Conservation (phyloP, 2,329 filamentous ascomycete species). For the Onygenales sp. region DNA sequence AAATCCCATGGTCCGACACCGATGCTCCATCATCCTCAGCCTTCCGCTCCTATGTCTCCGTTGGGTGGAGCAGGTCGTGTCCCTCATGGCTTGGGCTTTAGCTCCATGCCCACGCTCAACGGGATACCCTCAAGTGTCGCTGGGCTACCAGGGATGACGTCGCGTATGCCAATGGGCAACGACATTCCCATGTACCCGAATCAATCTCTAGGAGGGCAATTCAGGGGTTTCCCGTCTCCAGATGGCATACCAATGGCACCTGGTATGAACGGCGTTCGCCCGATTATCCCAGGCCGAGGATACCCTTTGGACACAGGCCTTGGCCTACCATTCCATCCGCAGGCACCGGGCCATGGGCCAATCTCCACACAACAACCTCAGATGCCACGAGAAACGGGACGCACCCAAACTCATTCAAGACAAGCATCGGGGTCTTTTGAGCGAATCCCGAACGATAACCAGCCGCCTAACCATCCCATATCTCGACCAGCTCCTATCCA, state of each 20-base stretch:
- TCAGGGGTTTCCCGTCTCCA: slow-evolving; percentile 43
- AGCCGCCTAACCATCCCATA: slow-evolving; percentile 59
- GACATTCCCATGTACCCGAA: slow-evolving; percentile 48
- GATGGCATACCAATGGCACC: slow-evolving; percentile 48
- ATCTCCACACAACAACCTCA: slow-evolving; percentile 22
- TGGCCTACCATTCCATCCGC: slow-evolving; percentile 31
- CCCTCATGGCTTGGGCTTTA: slow-evolving; percentile 42
- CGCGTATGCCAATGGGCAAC: slow-evolving; percentile 41
- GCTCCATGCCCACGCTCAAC: slow-evolving; percentile 46
- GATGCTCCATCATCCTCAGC: slow-evolving; percentile 49
- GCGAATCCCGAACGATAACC: slow-evolving; percentile 49
- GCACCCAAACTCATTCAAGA: slow-evolving; percentile 56
- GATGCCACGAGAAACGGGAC: slow-evolving; percentile 25
- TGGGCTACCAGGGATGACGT: slow-evolving; percentile 44
- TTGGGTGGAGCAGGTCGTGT: slow-evolving; percentile 53
- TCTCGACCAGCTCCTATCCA: slow-evolving; percentile 79
- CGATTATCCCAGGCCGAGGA: slow-evolving; percentile 47
- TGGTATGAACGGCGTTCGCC: slow-evolving; percentile 52
- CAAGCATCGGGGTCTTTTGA: slow-evolving; percentile 61
- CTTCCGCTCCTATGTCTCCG: slow-evolving; percentile 55
- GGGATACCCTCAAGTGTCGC: slow-evolving; percentile 46
- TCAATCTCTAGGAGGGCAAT: slow-evolving; percentile 44
- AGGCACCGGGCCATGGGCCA: slow-evolving; percentile 33
- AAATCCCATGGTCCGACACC: slow-evolving; percentile 48
- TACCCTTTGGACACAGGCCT: slow-evolving; percentile 41